Conservation (phyloP, 2,329 filamentous ascomycete genomes). For the Sporothrix variecibatus region DNA sequence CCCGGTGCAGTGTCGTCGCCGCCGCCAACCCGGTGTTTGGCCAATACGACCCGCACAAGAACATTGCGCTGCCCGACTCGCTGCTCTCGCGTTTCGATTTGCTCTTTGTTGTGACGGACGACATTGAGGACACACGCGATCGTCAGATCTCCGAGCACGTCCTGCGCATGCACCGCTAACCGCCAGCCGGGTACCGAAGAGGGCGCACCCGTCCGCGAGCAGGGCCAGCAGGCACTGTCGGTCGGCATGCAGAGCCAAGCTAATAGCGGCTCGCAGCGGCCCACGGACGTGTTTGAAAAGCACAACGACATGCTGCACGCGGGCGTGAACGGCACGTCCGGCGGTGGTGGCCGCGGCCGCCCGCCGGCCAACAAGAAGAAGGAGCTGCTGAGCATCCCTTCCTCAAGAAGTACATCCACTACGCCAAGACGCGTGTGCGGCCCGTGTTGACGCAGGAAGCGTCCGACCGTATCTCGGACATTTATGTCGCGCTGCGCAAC, state of each 20-base stretch:
- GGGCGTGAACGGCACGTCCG: constrained; percentile 70
- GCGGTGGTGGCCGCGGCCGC: not conserved
- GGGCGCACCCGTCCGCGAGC: constrained; percentile 89
- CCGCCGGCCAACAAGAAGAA: constrained; percentile 65
- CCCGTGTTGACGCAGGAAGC: constrained; percentile 88
- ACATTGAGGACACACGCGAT: constrained; percentile 93
- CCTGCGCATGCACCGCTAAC: constrained; percentile 95
- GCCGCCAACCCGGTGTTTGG: constrained; percentile 97
- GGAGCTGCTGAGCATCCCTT: constrained; percentile 93
- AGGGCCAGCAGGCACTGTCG: constrained; percentile 77
- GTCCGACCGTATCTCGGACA: constrained; percentile 84
- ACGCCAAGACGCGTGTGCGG: constrained; percentile 89
- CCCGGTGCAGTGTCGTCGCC: constrained; percentile 92
- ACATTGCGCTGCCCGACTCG: constrained; percentile 95
- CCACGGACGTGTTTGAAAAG: constrained; percentile 92
- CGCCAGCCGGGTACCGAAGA: constrained; percentile 91
- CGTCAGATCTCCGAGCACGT: constrained; percentile 94
- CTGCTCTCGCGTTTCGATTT: constrained; percentile 97
- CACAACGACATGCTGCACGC: constrained; percentile 95
- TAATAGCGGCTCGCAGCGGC: constrained; percentile 63
- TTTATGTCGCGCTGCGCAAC: constrained; percentile 90
- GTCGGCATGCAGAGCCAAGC: constrained; percentile 81
- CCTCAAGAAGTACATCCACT: constrained; percentile 99
- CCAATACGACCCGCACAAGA: constrained; percentile 97
- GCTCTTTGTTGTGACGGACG: constrained; percentile 95